These are phyloP conservation scores for Lagenidium sp. DNA, from an alignment of 352 stramenopile species.

Conservation along the genomic window DNA sequence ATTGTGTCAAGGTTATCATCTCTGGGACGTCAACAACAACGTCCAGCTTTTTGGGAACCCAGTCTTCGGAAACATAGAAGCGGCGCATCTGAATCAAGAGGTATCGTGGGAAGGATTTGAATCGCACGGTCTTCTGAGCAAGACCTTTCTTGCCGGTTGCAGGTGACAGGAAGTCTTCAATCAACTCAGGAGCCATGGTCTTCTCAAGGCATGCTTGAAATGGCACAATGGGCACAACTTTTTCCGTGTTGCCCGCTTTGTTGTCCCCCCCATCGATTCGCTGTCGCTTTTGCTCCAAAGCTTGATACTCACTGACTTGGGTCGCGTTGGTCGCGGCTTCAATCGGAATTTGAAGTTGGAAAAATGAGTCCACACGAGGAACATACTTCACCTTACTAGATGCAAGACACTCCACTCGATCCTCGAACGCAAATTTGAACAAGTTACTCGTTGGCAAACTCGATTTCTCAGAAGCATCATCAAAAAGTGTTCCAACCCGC, in stretches of 20 bases:
- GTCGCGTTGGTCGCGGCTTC: conserved; percentile 80
- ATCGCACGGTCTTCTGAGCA: conserved; percentile 74
- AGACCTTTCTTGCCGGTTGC: conserved; percentile 70
- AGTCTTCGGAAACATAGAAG: conserved; percentile 95
- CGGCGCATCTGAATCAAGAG: conserved; percentile 95
- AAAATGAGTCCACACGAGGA: conserved; percentile 58
- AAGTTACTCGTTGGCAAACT: conserved; percentile 70
- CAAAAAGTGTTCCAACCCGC: conserved; percentile 42
- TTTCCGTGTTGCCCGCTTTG: conserved; percentile 49
- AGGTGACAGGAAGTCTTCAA: conserved; percentile 87
- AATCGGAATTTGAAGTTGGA: conserved; percentile 84
- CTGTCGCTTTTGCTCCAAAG: conserved; percentile 84
- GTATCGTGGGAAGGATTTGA: conserved; percentile 95
- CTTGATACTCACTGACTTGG: conserved; percentile 82
- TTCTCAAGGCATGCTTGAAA: conserved; percentile 93
- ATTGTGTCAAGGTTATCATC: conserved; percentile 65
- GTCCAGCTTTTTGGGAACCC: conserved; percentile 97
- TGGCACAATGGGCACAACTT: conserved; percentile 87
- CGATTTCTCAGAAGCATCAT: conserved; percentile 16
- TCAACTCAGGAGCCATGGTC: conserved; percentile 83
- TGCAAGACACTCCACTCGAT: conserved; percentile 68
- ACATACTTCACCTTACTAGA: conserved; percentile 87
- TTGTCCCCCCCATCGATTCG: conserved; percentile 48
- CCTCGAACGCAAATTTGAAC: conserved; percentile 91
- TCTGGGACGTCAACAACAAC: conserved; percentile 95